Evolutionary conservation across 331 rosid genomes (phyloP).

Genomic region (Quercus tomentella): DNA sequence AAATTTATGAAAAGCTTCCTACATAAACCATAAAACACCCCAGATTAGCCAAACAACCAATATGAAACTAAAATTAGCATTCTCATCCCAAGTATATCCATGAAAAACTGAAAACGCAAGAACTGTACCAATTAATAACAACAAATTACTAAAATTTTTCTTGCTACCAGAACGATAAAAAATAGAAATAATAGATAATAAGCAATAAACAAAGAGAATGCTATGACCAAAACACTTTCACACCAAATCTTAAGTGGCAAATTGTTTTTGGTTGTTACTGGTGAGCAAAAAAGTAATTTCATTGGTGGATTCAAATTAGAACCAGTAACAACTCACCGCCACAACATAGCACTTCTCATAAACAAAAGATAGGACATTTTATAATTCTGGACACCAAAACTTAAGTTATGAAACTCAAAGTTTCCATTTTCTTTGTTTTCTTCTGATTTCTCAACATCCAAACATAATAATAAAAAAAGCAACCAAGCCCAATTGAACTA

Average conservation of each 20-base stretch:
- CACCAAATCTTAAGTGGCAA: too few relatives aligned
- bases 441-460: background rate
- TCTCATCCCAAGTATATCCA: background rate
- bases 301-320: too few relatives aligned
- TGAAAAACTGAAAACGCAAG: background rate
- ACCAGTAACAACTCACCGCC: too few relatives aligned
- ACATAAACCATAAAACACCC: slow-evolving; percentile 3
- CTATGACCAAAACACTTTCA: too few relatives aligned
- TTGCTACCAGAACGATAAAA: background rate
- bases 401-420: background rate
- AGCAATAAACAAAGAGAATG: background rate
- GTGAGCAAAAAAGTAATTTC: too few relatives aligned
- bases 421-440: background rate
- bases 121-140: background rate
- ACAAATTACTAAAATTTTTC: background rate
- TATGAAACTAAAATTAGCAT: background rate
- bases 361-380: background rate
- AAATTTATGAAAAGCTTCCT: slow-evolving; percentile 86
- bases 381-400: background rate
- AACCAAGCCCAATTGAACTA: too few relatives aligned
- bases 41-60: background rate
- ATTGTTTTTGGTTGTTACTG: too few relatives aligned
- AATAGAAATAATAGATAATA: background rate
- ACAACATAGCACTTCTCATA: too few relatives aligned
- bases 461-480: background rate